Conservation (phyloP, 1,284 basidiomycete species). For the Sphaerobolus stellatus region DNA sequence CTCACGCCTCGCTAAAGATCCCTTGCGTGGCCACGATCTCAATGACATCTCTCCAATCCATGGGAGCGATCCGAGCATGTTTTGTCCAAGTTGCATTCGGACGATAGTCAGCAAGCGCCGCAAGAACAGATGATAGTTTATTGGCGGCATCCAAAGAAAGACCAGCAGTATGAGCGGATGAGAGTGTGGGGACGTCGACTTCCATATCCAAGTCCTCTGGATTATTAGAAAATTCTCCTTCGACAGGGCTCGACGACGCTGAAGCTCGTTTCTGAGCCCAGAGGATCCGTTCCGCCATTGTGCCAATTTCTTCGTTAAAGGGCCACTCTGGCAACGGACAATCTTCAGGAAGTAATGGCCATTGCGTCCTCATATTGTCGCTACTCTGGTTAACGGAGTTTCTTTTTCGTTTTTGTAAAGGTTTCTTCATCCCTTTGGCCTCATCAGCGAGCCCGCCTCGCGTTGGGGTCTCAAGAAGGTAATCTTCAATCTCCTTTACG, state of each 20-base stretch:
- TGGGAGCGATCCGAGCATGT: constrained; percentile 5
- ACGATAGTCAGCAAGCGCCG: constrained; percentile 9
- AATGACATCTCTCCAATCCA: constrained; percentile 10
- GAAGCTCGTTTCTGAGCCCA: constrained; percentile 3
- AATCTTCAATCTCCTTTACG: constrained; percentile 14
- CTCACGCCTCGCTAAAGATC: constrained; percentile 3
- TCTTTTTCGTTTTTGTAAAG: no score
- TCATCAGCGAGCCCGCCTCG: constrained; percentile 22
- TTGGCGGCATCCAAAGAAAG: not conserved
- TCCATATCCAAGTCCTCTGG: constrained; percentile 30
- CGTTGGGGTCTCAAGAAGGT: constrained; percentile 14
- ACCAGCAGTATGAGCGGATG: not conserved
- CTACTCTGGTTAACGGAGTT: no score
- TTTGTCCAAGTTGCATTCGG: constrained; percentile 1
- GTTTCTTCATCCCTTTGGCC: constrained; percentile 12
- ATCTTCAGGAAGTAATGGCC: constrained; percentile 61
- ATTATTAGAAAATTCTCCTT: constrained; percentile 32
- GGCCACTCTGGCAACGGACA: constrained; percentile 58
- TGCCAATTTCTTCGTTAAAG: constrained; percentile 56
- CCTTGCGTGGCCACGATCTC: not conserved
- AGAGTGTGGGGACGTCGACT: constrained; percentile 27
- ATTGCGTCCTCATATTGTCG: constrained; percentile 59
- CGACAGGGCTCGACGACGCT: constrained; percentile 22
- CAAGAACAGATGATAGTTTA: constrained; percentile 3
- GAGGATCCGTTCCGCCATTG: constrained; percentile 36